A percentile compares a stretch with the other conserved stretches of the same genome.
Evolutionary conservation across 2,329 filamentous ascomycete species (phyloP).

Genomic region (Phoma sp.): DNA sequence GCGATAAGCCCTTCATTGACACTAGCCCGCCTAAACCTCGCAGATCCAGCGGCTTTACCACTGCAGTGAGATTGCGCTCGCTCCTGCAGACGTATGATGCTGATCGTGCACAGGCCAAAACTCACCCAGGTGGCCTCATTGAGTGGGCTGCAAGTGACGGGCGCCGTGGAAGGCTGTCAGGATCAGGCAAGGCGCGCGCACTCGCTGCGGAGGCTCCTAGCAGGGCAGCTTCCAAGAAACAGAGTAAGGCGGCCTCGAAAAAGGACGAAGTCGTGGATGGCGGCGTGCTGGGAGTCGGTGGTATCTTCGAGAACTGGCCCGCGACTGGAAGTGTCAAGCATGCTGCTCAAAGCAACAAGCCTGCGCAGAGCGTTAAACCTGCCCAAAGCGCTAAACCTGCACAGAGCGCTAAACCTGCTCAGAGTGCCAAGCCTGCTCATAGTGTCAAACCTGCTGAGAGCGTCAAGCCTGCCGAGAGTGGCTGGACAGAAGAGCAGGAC

Average conservation of each 20-base stretch:
- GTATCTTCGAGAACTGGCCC: not conserved
- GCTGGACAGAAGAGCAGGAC: conserved; percentile 49
- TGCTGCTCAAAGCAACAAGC: no score
- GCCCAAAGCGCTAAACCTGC: no score
- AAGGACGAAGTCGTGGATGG: not conserved
- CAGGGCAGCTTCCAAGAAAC: not conserved
- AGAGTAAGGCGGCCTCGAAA: not conserved
- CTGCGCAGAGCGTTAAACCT: no score
- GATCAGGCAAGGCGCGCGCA: conserved; percentile 23
- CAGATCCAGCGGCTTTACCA: not conserved
- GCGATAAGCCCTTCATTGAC: conserved; percentile 39
- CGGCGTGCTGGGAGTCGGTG: not conserved
- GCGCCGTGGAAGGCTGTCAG: conserved; percentile 34
- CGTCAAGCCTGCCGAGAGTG: not conserved
- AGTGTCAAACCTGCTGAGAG: not conserved
- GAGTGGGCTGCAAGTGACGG: conserved; percentile 45
- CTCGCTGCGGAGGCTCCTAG: conserved; percentile 21
- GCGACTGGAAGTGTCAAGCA: no score
- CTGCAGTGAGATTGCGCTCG: no score
- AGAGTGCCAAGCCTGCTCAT: no score
- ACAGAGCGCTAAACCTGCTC: no score
- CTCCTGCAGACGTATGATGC: no score
- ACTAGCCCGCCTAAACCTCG: conserved; percentile 18
- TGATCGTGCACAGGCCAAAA: no score
- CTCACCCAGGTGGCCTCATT: conserved; percentile 30